Evolutionary conservation across 495 filamentous ascomycete species (phyloP), one percentile per base, ranked within the genome.

Genomic region (Darksidea phi): DNA sequence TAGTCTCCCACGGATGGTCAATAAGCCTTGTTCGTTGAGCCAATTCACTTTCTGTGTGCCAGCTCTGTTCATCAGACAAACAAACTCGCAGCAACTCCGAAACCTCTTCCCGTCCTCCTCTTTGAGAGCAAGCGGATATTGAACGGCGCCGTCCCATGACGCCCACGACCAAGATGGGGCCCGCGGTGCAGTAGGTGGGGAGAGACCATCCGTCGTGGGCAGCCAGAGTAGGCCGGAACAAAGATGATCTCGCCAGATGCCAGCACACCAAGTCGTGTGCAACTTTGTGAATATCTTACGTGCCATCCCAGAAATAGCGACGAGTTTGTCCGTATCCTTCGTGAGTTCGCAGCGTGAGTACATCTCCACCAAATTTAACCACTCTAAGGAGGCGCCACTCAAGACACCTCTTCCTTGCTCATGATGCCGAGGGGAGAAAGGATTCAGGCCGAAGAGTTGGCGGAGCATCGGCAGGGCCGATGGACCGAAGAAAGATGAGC

Each of bases 141-240:
- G 50, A 36, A 53, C 26, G 17, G 7, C 26, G 23, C 55, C 55
- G 21, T 59, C 46, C 46, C 43, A 38, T 1, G 55, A 34, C 1
- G 46, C 43, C 55, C 55, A 59, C 11, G 43, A 49, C 55, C 55
- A 59, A 11, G 43, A 38, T 7, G 45, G 55, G 11, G 46, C 46
- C 6, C 50, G 25, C 13, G 12, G 3, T 15, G 4, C 3, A 28
- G 11, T 17, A 10, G 50, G 50, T 34, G 26, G 5, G 10, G 13
- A 36, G 18, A 53, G 17, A 4, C 13, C 28, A 4, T 17, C 28
- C 7, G 13, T 38, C 11, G 23, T 25, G 13, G 55, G 15, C 17
- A 49, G n/a, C 55, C 55, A 59, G 10, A 59, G 46, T 34, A 59
- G 55, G 5, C 55, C 55, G 15, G 20, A 20, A 25, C 26, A 48